Percentiles rank a stretch among this genome's conserved stretches.
Conservation (phyloP, 164 flowering plant species). For the Chloranthus sessilifolius region DNA sequence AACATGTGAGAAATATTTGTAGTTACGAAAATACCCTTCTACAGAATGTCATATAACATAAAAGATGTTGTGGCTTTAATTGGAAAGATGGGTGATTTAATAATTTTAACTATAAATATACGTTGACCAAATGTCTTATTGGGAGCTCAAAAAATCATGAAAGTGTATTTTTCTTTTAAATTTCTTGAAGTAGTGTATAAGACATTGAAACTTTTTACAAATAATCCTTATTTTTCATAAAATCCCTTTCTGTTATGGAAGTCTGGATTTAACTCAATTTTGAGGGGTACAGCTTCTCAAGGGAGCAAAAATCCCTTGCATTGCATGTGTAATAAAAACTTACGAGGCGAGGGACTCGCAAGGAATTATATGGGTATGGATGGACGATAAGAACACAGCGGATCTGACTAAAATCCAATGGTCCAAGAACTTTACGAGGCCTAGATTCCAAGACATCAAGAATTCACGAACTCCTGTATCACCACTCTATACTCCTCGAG, state of each 20-base stretch:
- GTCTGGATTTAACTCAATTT: not conserved
- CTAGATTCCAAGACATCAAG: conserved; percentile 80
- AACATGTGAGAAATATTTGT: too few species aligned
- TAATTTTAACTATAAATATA: too few species aligned
- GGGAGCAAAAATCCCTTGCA: conserved; percentile 68
- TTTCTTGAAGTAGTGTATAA: too few species aligned
- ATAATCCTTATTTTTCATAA: too few species aligned
- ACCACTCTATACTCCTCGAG: conserved; percentile 92
- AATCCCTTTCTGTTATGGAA: not conserved
- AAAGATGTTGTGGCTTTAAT: too few species aligned
- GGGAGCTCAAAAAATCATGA: too few species aligned
- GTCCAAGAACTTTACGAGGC: conserved; percentile 83
- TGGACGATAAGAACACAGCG: conserved; percentile 70
- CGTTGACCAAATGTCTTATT: too few species aligned
- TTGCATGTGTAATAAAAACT: conserved; percentile 65
- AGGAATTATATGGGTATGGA: conserved; percentile 97
- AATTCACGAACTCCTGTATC: conserved; percentile 91
- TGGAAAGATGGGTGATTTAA: too few species aligned
- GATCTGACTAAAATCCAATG: conserved; percentile 61
- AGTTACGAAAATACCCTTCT: too few species aligned
- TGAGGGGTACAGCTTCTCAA: conserved; percentile 59
- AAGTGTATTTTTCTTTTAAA: too few species aligned
- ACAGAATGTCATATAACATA: too few species aligned
- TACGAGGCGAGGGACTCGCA: conserved; percentile 85
- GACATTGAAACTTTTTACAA: too few species aligned